Evolutionary conservation across 257 asterid species (phyloP).

Genomic region (Linaria vulgaris): DNA sequence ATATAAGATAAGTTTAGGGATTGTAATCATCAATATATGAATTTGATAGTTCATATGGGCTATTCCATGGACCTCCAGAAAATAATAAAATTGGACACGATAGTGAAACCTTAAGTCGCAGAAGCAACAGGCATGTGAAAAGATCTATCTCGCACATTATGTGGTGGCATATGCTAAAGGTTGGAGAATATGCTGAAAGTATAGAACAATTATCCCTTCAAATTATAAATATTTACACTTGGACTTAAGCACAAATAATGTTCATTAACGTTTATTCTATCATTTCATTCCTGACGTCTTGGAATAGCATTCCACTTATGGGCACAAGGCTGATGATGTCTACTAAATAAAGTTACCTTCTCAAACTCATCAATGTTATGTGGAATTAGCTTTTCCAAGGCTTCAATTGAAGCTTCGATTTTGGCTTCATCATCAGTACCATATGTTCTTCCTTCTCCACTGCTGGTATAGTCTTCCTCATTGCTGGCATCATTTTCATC

Average conservation of each 20-base stretch:
- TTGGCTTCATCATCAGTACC: conserved; percentile 77
- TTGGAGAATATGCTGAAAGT: conserved; percentile 3
- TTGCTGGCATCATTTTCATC: conserved; percentile 74
- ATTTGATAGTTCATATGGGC: conserved; percentile 10
- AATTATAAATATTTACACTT: conserved; percentile 9
- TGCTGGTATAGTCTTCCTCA: conserved; percentile 79
- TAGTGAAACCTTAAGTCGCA: no score
- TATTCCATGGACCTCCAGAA: conserved; percentile 17
- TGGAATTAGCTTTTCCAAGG: conserved; percentile 70
- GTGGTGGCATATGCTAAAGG: conserved; percentile 9
- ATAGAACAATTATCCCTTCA: conserved; percentile 17
- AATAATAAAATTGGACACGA: not conserved
- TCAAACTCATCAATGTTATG: conserved; percentile 69
- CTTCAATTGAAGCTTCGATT: conserved; percentile 67
- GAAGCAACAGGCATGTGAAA: no score
- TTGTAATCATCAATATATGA: conserved; percentile 16
- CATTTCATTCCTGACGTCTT: no score
- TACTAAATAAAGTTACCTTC: conserved; percentile 48
- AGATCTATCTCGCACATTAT: conserved; percentile 10
- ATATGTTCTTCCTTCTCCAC: conserved; percentile 56
- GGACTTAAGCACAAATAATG: not conserved
- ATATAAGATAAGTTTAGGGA: conserved; percentile 3
- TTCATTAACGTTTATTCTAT: no score
- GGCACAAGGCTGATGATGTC: no score
- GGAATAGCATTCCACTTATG: no score